Percentiles rank a stretch among this genome's conserved stretches.
Conservation (phyloP, 1,284 basidiomycete genomes). For the Trametes hirsuta region DNA sequence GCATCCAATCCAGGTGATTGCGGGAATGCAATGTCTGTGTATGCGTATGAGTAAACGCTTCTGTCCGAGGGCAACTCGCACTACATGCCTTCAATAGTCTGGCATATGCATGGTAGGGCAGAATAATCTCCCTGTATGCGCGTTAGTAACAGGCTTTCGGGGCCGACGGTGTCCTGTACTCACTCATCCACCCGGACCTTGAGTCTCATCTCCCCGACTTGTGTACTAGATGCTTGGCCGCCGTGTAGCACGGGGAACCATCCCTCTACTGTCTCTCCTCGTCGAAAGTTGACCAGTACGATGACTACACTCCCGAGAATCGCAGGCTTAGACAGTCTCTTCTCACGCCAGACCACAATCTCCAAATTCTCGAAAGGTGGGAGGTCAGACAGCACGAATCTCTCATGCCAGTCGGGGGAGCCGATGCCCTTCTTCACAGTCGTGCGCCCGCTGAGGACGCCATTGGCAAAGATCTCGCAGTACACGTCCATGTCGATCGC, state of each 20-base stretch:
- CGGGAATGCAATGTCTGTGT: constrained; percentile 61
- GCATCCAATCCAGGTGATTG: constrained; percentile 76
- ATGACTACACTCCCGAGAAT: constrained; percentile 67
- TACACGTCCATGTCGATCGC: constrained; percentile 66
- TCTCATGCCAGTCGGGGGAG: constrained; percentile 78
- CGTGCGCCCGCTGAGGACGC: constrained; percentile 67
- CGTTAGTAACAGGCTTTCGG: constrained; percentile 5
- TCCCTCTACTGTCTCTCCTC: constrained; percentile 74
- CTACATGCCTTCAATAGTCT: constrained; percentile 52
- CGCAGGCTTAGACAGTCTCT: constrained; percentile 57
- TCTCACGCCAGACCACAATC: constrained; percentile 67
- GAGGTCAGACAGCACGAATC: constrained; percentile 70
- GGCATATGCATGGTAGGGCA: constrained; percentile 63
- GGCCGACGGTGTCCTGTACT: constrained; percentile 37
- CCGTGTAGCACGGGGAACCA: constrained; percentile 78
- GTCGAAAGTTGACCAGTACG: constrained; percentile 67
- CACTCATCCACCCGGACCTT: constrained; percentile 78
- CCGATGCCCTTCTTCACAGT: constrained; percentile 68
- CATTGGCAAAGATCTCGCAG: constrained; percentile 71
- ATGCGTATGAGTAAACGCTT: neutral
- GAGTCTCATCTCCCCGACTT: constrained; percentile 74
- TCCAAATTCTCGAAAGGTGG: constrained; percentile 72
- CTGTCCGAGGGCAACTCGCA: neutral
- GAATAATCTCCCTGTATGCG: constrained; percentile 66
- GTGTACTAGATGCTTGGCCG: constrained; percentile 51